phyloP scores from a whole-genome alignment of 257 asterid species.

The Penstemon barbatus region DNA sequence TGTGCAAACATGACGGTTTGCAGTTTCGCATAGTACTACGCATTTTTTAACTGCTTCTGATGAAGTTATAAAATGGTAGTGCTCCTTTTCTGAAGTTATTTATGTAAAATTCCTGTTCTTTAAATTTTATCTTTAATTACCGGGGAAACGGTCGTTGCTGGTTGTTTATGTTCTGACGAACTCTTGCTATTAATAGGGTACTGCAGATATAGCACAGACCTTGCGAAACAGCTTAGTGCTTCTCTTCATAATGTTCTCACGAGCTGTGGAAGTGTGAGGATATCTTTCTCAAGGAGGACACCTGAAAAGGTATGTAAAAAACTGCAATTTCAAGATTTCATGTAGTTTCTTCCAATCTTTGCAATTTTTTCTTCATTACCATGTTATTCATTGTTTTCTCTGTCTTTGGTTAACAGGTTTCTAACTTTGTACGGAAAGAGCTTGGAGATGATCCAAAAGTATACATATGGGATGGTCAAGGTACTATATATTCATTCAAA shows the following conservation, averaged over 20 bases:
- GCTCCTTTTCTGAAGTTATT: background rate
- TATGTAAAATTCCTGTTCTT: slow-evolving; percentile 5
- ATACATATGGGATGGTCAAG: slow-evolving; percentile 91
- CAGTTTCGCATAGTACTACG: background rate
- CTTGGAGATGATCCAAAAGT: slow-evolving; percentile 75
- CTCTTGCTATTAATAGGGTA: slow-evolving; percentile 56
- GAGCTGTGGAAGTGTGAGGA: slow-evolving; percentile 89
- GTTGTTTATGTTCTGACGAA: slow-evolving; percentile 13
- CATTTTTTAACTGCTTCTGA: slow-evolving; percentile 11
- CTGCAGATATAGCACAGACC: slow-evolving; percentile 86
- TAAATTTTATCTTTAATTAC: slow-evolving; percentile 17
- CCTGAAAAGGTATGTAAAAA: slow-evolving; percentile 65
- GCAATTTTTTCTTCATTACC: background rate
- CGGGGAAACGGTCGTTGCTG: slow-evolving; percentile 12
- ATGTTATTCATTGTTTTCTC: slow-evolving; percentile 19
- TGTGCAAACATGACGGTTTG: background rate
- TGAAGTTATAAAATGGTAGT: slow-evolving; percentile 12
- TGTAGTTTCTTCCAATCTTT: slow-evolving; percentile 4
- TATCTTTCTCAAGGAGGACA: slow-evolving; percentile 92
- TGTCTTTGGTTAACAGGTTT: slow-evolving; percentile 45
- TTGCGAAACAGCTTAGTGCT: slow-evolving; percentile 67
- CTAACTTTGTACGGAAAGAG: slow-evolving; percentile 64
- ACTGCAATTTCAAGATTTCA: slow-evolving; percentile 23
- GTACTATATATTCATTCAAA: slow-evolving; percentile 37
- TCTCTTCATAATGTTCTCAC: slow-evolving; percentile 79